Percentiles rank a stretch among this genome's conserved stretches.
These are phyloP conservation scores for Citrullus colocynthis DNA, from an alignment of 306 rosid species.

Conservation along the genomic window DNA sequence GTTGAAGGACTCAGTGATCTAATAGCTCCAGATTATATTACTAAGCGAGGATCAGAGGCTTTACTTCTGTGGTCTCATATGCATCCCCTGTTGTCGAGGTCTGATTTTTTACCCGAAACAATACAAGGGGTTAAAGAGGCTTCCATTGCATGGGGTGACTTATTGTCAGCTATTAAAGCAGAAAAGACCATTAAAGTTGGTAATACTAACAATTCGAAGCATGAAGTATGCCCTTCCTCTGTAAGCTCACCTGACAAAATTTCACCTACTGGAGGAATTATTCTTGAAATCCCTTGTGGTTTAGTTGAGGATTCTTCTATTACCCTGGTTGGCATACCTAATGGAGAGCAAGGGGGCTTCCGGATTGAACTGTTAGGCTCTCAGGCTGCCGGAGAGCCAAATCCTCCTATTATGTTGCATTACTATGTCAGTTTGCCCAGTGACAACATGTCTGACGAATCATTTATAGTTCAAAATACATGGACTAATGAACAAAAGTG, in stretches of 20 bases:
- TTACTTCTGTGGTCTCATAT: constrained; percentile 62
- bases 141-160: constrained; percentile 64
- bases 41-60: constrained; percentile 28
- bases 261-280: constrained; percentile 20
- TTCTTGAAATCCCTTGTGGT: constrained; percentile 80
- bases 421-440: constrained; percentile 67
- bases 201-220: constrained; percentile 18
- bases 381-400: constrained; percentile 34
- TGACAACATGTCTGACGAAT: constrained; percentile 65
- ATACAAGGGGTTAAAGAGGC: constrained; percentile 88
- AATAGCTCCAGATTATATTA: constrained; percentile 25
- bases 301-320: constrained; percentile 72
- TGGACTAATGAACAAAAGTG: constrained; percentile 77
- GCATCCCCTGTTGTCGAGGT: constrained; percentile 49
- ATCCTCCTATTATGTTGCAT: constrained; percentile 55
- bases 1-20: constrained; percentile 53
- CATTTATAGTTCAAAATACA: constrained; percentile 68
- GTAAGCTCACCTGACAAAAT: constrained; percentile 26
- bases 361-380: constrained; percentile 60
- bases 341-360: constrained; percentile 46
- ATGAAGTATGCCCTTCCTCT: constrained; percentile 50
- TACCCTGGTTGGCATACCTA: constrained; percentile 71
- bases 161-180: constrained; percentile 30
- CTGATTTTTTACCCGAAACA: constrained; percentile 71
- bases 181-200: constrained; percentile 33